Evolutionary conservation across 139 green algal genomes (phyloP), one percentile per base, ranked within the genome.

Genomic region (Chlamydomonas eustigma): DNA sequence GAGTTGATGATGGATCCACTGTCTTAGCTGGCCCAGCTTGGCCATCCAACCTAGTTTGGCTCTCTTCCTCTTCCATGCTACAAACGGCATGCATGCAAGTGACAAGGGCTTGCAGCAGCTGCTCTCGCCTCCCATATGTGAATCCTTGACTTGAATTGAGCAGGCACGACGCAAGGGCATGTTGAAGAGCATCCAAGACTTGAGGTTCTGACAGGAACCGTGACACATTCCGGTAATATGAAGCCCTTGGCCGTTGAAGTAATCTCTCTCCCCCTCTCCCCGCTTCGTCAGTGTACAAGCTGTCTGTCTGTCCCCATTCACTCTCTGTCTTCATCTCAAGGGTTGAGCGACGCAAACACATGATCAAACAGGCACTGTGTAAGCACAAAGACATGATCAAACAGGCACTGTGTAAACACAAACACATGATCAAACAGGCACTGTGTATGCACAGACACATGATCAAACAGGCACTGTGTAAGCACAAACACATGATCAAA

Each of bases 281-380:
- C 18, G 44, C 44, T 58, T 12, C 44, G 18, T 12, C 12, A 18
- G 44, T 58, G 44, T 12, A 28, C 18, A 18, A 58, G 44, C 12
- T 18, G 44, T 58, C 44, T 58, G 12, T 18, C 44, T 58, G 44
- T 28, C 65, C 65, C 65, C 65, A 72, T 34, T 72, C 65, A 3
- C 8, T 12, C 22, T 44, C 65, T 33, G 18, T 39, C 8, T 12
- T 24, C 3, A 28, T 44, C 33, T 72, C 65, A 3, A 31, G 33
- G 22, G 65, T 12, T 33, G 18, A 39, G 65, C 22, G 65, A 6
- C 39, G 65, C 28, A 72, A 28, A 34, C 65, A 44, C 65, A 72
- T 72, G 65, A 72, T 38, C 5, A 72, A 34, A 34, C 28, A 72
- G 24, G 65, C 65, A 72, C 33, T 44, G 31, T 6, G 58, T 28